phyloP scores from a whole-genome alignment of 352 stramenopile genomes.

The Globisporangium takayamanum region DNA sequence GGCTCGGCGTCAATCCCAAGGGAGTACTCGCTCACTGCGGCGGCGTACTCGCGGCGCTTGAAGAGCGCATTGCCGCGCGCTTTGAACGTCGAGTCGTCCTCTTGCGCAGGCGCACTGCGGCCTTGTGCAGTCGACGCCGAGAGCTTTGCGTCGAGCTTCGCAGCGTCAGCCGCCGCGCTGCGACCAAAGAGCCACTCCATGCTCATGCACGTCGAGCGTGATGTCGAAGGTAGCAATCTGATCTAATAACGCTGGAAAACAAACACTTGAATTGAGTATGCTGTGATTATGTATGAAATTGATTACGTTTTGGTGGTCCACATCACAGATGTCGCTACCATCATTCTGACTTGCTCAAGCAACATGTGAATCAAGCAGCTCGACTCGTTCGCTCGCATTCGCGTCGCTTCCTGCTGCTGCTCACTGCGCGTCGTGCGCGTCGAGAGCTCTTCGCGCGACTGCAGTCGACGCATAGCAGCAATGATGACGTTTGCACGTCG shows the following conservation, averaged over 20 bases:
- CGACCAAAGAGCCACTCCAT: slow-evolving; percentile 71
- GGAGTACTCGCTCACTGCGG: slow-evolving; percentile 55
- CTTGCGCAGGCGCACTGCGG: slow-evolving; percentile 49
- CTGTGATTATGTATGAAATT: background rate
- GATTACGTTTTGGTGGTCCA: background rate
- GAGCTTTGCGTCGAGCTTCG: slow-evolving; percentile 36
- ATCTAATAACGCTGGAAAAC: too few species aligned
- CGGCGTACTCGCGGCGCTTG: slow-evolving; percentile 44
- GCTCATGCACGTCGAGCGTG: background rate
- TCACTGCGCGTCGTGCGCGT: too few species aligned
- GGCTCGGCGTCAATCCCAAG: slow-evolving; percentile 40
- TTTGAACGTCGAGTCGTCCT: slow-evolving; percentile 67
- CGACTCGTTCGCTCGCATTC: background rate
- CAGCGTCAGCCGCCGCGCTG: slow-evolving; percentile 3
- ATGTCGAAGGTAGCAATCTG: background rate
- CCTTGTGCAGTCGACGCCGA: slow-evolving; percentile 50
- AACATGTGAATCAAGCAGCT: too few species aligned
- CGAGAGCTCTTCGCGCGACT: background rate
- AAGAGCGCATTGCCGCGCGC: slow-evolving; percentile 63
- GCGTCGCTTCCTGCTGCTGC: too few species aligned
- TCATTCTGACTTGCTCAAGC: background rate
- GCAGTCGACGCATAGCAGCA: background rate
- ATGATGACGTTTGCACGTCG: background rate
- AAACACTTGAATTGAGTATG: background rate
- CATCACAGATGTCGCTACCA: background rate